Base-by-base conservation (phyloP, 1,284 basidiomycete species). In the Cystobasidium sp. region DNA sequence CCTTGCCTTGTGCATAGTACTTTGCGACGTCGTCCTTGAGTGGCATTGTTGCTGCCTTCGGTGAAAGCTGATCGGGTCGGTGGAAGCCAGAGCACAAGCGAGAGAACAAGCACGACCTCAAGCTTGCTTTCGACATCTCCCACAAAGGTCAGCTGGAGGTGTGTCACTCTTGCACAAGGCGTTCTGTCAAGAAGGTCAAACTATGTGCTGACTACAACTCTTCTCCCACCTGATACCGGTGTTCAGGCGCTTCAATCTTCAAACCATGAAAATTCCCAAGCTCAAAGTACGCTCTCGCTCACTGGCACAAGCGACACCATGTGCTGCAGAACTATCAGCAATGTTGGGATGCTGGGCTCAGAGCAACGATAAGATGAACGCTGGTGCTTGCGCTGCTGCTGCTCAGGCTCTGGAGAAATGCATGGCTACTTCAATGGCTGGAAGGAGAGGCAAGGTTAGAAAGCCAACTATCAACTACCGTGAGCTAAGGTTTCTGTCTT, bases 321-420 rank as follows among this genome's bases (percentile, higher is more conserved):
- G 93, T 81, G 88, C 88, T 16, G 84, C 88, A 37, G 90, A 94
- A 82, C 86, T 97, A 74, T 86, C 89, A 12, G 84, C 88, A 66
- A 91, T 97, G 89, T 87, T 97, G 49, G 88, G 89, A 59, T 97
- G 94, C 84, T 96, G 93, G 92, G 92, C 94, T n/a, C 89, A 90
- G 18, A 87, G 88, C 3, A 85, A 86, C 43, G 93, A 97, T 82
- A 77, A 91, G 43, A 86, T 87, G 78, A 89, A 88, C 24, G 84
- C 85, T 10, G 78, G 79, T 12, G 85, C 85, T 1, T 97, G 94
- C 82, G 86, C 87, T 74, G 85, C 87, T 16, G 84, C 87, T 18
- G 90, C 93, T 0, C 84, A 89, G 77, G 83, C 84, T 24, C 83
- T 97, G 74, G 91, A 91, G 80, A 86, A 88, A 44, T 97, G 94